Evolutionary conservation across 2,329 filamentous ascomycete genomes (phyloP), one percentile per base, ranked within the genome.

Genomic region (Claviceps sp.): DNA sequence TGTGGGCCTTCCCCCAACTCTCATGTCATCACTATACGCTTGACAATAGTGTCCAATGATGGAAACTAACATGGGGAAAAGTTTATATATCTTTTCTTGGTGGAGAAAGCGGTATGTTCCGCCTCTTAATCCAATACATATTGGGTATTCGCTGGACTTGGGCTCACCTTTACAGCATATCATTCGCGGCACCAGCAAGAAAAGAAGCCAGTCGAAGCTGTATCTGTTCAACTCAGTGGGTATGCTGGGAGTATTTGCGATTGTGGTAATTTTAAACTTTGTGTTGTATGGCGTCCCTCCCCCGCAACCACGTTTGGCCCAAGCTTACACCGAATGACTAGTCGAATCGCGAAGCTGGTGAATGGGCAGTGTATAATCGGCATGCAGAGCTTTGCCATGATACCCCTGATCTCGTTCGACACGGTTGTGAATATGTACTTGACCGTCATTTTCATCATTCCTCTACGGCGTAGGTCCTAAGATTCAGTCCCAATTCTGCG

Each of bases 1-100:
- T 56, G 65, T 69, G 48, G 47, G 64, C 58, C 5, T 41, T 16
- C 4, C 14, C 11, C n/a, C 38, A 34, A 34, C 30, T 11, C 30
- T 34, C 30, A 34, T 11, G 14, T 14, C n/a, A 20, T 20, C 7
- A 20, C 6, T 20, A 16, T 36, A 30, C n/a, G 26, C 2, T 36
- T 37, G 18, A 3, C n/a, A 9, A 11, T 20, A 18, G 14, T 9
- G 13, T 38, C 9, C 9, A 20, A 37, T 18, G 2, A 18, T 14
- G 11, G 18, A 36, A 34, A 7, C 34, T 48, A 38, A 48, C 36
- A 34, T 22, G 20, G 1, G 4, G 7, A n/a, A 40, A 46, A 75
- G 67, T 64, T 82, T 22, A 78, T 83, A n/a, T 84, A 84, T 59
- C 69, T 79, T 26, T 84, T 84, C 60, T 67, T 84, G 2, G 79